Conservation (phyloP, 805 yeast genomes). For the Lachancea mirantina region DNA sequence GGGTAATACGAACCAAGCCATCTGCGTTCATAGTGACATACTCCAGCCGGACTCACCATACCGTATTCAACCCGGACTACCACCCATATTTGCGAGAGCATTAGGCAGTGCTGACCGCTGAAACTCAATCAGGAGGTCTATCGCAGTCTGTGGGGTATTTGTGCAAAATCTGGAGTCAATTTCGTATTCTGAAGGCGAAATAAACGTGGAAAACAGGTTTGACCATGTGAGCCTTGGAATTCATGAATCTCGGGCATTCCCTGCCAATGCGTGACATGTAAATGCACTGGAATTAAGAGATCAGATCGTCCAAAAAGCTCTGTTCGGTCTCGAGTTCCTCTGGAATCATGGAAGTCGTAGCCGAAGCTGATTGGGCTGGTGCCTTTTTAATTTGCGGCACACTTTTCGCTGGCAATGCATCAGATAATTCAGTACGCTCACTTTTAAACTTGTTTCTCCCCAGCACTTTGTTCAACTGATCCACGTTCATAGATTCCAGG, state of each 20-base stretch:
- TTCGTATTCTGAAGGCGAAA: too few relatives aligned
- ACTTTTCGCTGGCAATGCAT: neutral
- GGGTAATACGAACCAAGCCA: too few relatives aligned
- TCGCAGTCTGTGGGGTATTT: too few relatives aligned
- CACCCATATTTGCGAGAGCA: too few relatives aligned
- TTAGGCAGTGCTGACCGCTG: too few relatives aligned
- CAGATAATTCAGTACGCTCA: neutral
- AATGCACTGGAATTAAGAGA: neutral
- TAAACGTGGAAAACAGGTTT: neutral
- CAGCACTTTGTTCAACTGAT: slow-evolving; percentile 16
- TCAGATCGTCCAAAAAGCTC: slow-evolving; percentile 12
- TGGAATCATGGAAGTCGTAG: slow-evolving; percentile 15
- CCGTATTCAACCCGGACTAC: too few relatives aligned
- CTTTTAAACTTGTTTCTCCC: slow-evolving; percentile 3
- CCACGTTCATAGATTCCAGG: slow-evolving; percentile 18
- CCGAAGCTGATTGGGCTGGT: neutral
- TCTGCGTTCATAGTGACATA: too few relatives aligned
- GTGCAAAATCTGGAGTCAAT: too few relatives aligned
- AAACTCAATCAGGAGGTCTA: too few relatives aligned
- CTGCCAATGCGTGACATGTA: too few relatives aligned
- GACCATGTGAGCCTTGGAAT: neutral
- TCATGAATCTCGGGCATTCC: neutral
- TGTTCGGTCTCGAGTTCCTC: slow-evolving; percentile 19
- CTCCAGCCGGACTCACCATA: too few relatives aligned
- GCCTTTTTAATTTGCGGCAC: neutral